Percentiles rank a stretch among this genome's conserved stretches.
Evolutionary conservation across 106 monocot genomes (phyloP).

Genomic region (Dendrobium nobile): DNA sequence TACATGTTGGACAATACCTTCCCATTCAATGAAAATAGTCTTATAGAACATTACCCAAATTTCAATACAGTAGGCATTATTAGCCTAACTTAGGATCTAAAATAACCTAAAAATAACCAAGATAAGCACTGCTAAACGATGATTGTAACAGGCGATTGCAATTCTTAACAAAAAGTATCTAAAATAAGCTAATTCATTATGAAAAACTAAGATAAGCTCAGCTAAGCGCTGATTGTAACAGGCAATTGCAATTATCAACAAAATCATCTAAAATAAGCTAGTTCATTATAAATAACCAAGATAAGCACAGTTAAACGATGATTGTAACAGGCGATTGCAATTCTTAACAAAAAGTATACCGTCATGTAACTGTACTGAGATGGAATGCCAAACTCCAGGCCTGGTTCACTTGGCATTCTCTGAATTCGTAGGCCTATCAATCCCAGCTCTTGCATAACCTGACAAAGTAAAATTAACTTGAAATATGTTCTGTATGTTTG

Average conservation of each 20-base stretch:
- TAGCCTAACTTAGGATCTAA: too few species aligned
- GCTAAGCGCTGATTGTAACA: too few species aligned
- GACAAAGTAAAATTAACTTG: neutral
- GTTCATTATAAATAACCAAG: neutral
- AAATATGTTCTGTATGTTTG: neutral
- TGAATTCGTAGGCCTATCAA: constrained; percentile 93
- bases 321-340: neutral
- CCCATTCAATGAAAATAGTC: too few species aligned
- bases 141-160: too few species aligned
- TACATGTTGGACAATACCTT: neutral
- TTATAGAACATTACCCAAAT: too few species aligned
- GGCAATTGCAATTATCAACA: too few species aligned
- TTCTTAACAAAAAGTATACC: constrained; percentile 21
- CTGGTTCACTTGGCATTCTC: constrained; percentile 86
- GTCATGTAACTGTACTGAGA: constrained; percentile 88
- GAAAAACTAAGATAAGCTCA: too few species aligned
- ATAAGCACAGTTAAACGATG: neutral
- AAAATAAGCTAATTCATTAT: too few species aligned
- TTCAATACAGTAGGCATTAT: too few species aligned
- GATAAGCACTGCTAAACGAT: too few species aligned
- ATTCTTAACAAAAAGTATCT: too few species aligned
- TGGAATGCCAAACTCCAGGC: constrained; percentile 74
- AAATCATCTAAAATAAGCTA: neutral
- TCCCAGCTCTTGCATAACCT: constrained; percentile 94
- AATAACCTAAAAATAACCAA: too few species aligned